Evolutionary conservation across 2,329 filamentous ascomycete species (phyloP), one percentile per base, ranked within the genome.

Genomic region (Fusarium compactum): DNA sequence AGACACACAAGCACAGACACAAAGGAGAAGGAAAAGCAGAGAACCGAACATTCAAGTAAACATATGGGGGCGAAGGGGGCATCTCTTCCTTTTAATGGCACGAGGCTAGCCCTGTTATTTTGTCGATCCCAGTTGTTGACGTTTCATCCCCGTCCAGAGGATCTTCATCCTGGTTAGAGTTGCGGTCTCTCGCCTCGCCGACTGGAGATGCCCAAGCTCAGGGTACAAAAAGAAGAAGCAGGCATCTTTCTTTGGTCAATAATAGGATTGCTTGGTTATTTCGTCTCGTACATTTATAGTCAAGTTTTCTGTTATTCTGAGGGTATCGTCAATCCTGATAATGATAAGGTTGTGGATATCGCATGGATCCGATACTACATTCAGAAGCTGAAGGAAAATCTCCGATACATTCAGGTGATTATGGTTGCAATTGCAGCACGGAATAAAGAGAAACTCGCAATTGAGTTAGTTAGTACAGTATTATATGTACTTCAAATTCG

Each of bases 121-220:
- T 52, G 50, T 18, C 18, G 34, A 52, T 29, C 50, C 24, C 10
- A 41, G 50, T n/a, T 52, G 50, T 41, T 22, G 24, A 52, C 32
- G 34, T 41, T 52, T 52, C 50, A 52, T 52, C 38, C 38, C 32
- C 24, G 24, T 25, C 48, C 32, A 34, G 48, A 52, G 50, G 50
- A 52, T 52, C 34, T 8, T 27, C 50, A 52, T 52, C 50, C 50
- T 11, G 25, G 50, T 27, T 27, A 18, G 50, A 20, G 50, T 52
- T 22, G 50, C n/a, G 27, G 38, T 27, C 24, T 41, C 32, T 22
- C 9, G 50, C 15, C 34, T 40, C 6, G 9, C 12, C 20, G 16
- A 52, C 7, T 40, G 15, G 18, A 38, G 32, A 27, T n/a, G 34
- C 24, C 7, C 15, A n/a, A 52, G 32, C 14, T 18, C 16, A 16